These are phyloP conservation scores for Zygoascus hellenicus DNA, from an alignment of 1,139 yeast species.

Conservation along the genomic window DNA sequence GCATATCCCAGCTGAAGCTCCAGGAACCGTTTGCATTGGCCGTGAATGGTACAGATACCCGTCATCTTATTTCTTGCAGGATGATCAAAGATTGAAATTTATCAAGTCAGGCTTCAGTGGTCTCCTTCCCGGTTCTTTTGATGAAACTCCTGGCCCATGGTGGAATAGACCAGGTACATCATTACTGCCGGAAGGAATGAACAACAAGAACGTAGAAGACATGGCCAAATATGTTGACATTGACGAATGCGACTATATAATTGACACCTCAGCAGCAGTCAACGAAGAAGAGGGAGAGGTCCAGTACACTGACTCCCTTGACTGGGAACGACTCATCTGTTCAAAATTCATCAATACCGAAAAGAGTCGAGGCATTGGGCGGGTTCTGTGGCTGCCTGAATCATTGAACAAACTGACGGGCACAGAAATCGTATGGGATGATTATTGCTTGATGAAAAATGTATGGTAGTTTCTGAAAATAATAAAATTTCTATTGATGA, in stretches of 20 bases:
- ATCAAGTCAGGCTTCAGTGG: conserved; percentile 80
- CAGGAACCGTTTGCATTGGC: conserved; percentile 72
- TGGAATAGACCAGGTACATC: conserved; percentile 34
- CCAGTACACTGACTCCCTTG: conserved; percentile 21
- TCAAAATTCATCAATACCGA: conserved; percentile 35
- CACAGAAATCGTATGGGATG: conserved; percentile 25
- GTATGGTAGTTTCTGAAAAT: neutral
- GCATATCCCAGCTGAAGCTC: conserved; percentile 26
- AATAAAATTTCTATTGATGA: no score
- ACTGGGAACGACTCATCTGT: conserved; percentile 35
- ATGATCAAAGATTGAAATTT: conserved; percentile 55
- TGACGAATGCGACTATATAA: conserved; percentile 32
- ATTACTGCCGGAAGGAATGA: conserved; percentile 57
- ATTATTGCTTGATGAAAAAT: conserved; percentile 28
- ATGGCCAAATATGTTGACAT: conserved; percentile 24
- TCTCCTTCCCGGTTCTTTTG: conserved; percentile 79
- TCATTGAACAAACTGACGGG: conserved; percentile 20
- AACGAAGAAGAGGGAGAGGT: conserved; percentile 26
- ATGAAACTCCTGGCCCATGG: conserved; percentile 37
- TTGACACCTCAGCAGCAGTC: conserved; percentile 30
- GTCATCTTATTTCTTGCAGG: conserved; percentile 72
- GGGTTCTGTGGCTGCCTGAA: conserved; percentile 37
- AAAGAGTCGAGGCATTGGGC: conserved; percentile 37
- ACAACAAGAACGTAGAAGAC: conserved; percentile 54
- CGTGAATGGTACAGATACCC: conserved; percentile 96